Conservation (phyloP, 2,329 filamentous ascomycete species). For the Grosmannia clavigera region DNA sequence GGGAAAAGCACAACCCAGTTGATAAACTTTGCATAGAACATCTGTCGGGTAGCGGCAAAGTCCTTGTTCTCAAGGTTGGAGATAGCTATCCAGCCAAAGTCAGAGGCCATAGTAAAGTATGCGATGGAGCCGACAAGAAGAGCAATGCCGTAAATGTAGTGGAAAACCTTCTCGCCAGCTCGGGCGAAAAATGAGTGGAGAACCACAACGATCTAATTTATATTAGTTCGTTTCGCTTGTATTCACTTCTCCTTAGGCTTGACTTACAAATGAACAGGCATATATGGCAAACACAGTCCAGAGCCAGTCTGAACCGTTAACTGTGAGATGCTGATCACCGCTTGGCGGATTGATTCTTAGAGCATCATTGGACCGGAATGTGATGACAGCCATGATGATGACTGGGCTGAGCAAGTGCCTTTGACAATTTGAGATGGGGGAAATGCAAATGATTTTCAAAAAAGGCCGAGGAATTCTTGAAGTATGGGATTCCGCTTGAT, state of each 20-base stretch:
- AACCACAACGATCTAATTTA: constrained; percentile 22
- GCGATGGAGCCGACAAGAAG: constrained; percentile 35
- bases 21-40: constrained; percentile 44
- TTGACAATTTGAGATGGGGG: not conserved
- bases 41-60: constrained; percentile 26
- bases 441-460: too few species aligned
- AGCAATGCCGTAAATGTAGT: constrained; percentile 40
- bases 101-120: constrained; percentile 40
- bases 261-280: constrained; percentile 29
- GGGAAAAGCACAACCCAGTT: constrained; percentile 42
- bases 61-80: constrained; percentile 18
- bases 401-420: not conserved
- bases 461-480: too few species aligned
- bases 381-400: constrained; percentile 22
- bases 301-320: constrained; percentile 41
- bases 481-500: not conserved
- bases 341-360: constrained; percentile 32
- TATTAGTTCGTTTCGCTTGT: constrained; percentile 2
- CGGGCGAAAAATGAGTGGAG: constrained; percentile 27
- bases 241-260: not conserved
- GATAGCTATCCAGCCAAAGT: constrained; percentile 33
- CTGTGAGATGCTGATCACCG: constrained; percentile 27
- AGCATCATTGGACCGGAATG: constrained; percentile 28
- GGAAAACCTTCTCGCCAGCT: constrained; percentile 40
- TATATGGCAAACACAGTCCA: constrained; percentile 40